Conservation (phyloP, 768 basidiomycete species). For the Lactifluus subvellereus region DNA sequence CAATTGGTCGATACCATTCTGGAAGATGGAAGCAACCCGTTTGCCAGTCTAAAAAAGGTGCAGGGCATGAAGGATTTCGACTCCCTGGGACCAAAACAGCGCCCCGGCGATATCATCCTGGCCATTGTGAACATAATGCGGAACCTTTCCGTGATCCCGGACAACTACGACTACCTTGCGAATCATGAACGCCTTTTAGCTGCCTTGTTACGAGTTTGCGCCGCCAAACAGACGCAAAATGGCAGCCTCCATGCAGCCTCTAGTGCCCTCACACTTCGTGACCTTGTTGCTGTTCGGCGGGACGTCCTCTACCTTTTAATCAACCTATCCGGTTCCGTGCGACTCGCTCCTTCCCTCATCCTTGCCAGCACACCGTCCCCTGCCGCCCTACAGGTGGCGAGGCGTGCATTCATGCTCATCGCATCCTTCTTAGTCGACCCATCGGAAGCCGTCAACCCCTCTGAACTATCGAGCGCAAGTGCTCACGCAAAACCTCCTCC, state of each 20-base stretch:
- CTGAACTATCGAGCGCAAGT: slow-evolving; percentile 42
- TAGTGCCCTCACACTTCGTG: slow-evolving; percentile 57
- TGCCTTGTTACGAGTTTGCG: slow-evolving; percentile 64
- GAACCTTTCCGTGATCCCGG: slow-evolving; percentile 70
- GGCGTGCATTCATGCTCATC: slow-evolving; percentile 57
- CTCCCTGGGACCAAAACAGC: slow-evolving; percentile 51
- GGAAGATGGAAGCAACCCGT: slow-evolving; percentile 53
- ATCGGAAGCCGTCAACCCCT: slow-evolving; percentile 57
- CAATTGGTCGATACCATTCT: slow-evolving; percentile 54
- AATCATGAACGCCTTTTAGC: slow-evolving; percentile 58
- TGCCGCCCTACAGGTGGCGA: slow-evolving; percentile 40
- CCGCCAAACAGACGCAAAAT: slow-evolving; percentile 28
- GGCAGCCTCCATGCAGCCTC: slow-evolving; percentile 40
- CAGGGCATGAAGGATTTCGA: slow-evolving; percentile 47
- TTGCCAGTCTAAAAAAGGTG: slow-evolving; percentile 47
- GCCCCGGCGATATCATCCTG: slow-evolving; percentile 62
- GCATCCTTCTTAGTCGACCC: slow-evolving; percentile 74
- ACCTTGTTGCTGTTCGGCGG: slow-evolving; percentile 67
- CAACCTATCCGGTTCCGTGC: slow-evolving; percentile 50
- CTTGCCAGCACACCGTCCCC: slow-evolving; percentile 37
- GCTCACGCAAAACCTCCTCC: slow-evolving; percentile 48
- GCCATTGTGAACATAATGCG: slow-evolving; percentile 75
- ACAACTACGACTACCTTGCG: slow-evolving; percentile 66
- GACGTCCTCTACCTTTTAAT: slow-evolving; percentile 68
- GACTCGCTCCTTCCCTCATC: slow-evolving; percentile 39